A percentile compares a stretch with the other conserved stretches of the same genome.
phyloP scores from a whole-genome alignment of 768 basidiomycete species.

The Leucogyrophana mollusca region DNA sequence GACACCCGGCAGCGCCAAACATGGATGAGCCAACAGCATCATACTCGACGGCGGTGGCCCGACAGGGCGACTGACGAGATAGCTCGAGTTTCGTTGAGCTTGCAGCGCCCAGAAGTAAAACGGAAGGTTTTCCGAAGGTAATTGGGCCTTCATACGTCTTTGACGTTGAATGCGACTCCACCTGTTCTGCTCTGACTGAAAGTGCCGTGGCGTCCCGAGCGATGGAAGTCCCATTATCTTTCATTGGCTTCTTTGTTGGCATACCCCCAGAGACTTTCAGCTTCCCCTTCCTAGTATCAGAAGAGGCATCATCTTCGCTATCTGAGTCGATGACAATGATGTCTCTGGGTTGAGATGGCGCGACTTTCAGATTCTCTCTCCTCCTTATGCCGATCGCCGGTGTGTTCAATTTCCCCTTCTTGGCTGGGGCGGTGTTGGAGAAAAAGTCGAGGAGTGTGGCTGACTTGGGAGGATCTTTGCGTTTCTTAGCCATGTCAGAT shows the following conservation, averaged over 20 bases:
- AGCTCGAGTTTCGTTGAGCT: neutral
- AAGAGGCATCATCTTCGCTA: constrained; percentile 36
- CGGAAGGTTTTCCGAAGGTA: constrained; percentile 26
- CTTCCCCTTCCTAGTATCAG: constrained; percentile 1
- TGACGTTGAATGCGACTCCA: neutral
- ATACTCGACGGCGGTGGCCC: neutral
- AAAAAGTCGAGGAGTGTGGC: constrained; percentile 51
- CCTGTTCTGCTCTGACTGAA: too few species aligned
- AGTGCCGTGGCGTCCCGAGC: too few species aligned
- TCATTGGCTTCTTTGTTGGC: neutral
- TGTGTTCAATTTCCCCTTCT: constrained; percentile 15
- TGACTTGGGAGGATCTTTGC: constrained; percentile 27
- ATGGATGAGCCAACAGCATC: constrained; percentile 3
- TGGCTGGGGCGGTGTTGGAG: constrained; percentile 17
- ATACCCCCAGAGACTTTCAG: neutral
- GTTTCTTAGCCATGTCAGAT: constrained; percentile 28
- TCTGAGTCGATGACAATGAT: constrained; percentile 67
- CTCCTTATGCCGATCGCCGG: constrained; percentile 1
- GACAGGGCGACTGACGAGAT: neutral
- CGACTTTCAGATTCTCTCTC: constrained; percentile 4
- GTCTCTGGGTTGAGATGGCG: constrained; percentile 27
- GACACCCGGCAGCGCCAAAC: constrained; percentile 17
- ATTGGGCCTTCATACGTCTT: neutral
- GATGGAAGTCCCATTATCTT: too few species aligned
- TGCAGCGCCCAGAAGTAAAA: constrained; percentile 13